Conservation (phyloP, 345 rosid species). For the Salix purpurea region DNA sequence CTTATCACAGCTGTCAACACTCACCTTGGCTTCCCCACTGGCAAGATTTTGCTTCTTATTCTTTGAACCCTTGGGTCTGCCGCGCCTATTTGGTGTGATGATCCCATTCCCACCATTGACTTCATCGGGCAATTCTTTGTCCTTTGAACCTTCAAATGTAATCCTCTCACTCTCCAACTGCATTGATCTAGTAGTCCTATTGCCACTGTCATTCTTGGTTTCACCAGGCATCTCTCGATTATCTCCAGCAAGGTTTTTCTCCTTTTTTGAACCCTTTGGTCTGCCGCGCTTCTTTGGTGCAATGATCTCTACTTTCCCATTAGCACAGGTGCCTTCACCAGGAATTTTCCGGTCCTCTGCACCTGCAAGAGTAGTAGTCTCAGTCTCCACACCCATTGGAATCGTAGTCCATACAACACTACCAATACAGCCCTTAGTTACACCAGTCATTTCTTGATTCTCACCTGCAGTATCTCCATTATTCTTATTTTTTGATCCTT, state of each 20-base stretch:
- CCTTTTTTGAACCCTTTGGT: conserved; percentile 24
- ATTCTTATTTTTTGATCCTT: conserved; percentile 17
- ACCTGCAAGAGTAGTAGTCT: not conserved
- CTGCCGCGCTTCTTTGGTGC: conserved; percentile 14
- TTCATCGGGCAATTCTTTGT: no score
- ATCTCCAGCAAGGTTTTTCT: not conserved
- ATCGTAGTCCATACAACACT: not conserved
- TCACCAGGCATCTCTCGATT: not conserved
- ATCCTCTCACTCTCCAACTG: not conserved
- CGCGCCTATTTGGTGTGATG: conserved; percentile 1
- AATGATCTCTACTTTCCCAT: not conserved
- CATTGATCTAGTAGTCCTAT: not conserved
- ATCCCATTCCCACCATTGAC: not conserved
- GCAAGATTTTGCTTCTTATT: conserved; percentile 7
- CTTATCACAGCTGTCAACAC: not conserved
- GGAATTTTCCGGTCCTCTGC: not conserved
- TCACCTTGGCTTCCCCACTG: conserved; percentile 5
- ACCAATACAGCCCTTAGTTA: not conserved
- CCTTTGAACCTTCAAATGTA: no score
- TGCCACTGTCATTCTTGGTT: not conserved
- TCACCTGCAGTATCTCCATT: conserved; percentile 1
- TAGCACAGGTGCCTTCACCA: not conserved
- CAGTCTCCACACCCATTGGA: not conserved
- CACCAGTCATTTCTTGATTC: not conserved
- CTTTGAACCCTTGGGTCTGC: conserved; percentile 29